These are phyloP conservation scores for Kazachstania bromeliacearum DNA, from an alignment of 805 yeast genomes.

Conservation along the genomic window DNA sequence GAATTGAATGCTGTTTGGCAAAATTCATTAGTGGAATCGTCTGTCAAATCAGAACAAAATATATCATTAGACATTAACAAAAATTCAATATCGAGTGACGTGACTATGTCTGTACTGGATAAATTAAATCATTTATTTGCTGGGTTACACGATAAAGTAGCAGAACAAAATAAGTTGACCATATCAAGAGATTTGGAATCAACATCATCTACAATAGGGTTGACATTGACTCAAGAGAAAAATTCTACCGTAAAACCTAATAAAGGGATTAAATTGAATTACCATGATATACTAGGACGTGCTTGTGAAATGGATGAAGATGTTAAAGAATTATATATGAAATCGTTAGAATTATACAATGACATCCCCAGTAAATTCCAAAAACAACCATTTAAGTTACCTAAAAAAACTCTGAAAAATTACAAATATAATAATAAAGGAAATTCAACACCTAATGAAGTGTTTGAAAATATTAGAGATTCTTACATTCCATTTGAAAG, in stretches of 20 bases:
- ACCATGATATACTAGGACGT: constrained; percentile 21
- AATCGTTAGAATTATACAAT: constrained; percentile 24
- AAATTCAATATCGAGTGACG: constrained; percentile 14
- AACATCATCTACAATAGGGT: no score
- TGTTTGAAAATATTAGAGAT: constrained; percentile 6
- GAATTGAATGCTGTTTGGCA: constrained; percentile 27
- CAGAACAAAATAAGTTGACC: constrained; percentile 16
- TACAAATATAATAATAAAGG: constrained; percentile 9
- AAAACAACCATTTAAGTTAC: constrained; percentile 17
- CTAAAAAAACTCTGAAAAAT: constrained; percentile 17
- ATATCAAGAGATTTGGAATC: constrained; percentile 1
- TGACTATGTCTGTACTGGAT: constrained; percentile 13
- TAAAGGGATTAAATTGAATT: constrained; percentile 13
- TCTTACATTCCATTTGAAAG: constrained; percentile 13
- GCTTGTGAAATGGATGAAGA: constrained; percentile 27
- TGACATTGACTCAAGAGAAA: background rate
- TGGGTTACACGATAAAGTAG: constrained; percentile 20
- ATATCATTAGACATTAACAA: constrained; percentile 18
- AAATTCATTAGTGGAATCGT: constrained; percentile 12
- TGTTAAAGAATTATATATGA: constrained; percentile 25
- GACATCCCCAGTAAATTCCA: constrained; percentile 23
- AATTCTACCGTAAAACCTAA: constrained; percentile 9
- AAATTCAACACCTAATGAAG: constrained; percentile 3
- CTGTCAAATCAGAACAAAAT: constrained; percentile 7
- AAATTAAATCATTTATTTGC: constrained; percentile 24